These are phyloP conservation scores for Penicillium psychrosexuale DNA, from an alignment of 2,329 filamentous ascomycete species.

Conservation along the genomic window DNA sequence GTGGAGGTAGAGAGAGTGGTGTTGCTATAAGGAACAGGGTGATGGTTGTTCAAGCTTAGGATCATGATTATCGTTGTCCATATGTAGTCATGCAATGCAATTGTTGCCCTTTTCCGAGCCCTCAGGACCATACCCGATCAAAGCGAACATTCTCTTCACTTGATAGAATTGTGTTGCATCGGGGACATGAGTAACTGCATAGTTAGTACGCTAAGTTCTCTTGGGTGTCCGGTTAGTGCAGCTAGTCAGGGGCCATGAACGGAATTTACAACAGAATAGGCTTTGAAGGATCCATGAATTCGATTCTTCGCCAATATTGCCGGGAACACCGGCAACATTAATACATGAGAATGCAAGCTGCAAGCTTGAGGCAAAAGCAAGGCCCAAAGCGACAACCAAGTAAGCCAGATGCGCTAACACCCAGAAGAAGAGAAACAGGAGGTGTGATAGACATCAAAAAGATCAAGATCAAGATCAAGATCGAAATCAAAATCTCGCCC, in stretches of 20 bases:
- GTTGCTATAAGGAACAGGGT: background rate
- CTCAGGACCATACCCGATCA: no score
- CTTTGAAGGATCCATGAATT: background rate
- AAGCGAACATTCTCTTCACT: no score
- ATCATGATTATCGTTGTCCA: background rate
- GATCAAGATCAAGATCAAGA: background rate
- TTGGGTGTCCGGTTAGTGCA: background rate
- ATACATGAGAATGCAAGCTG: conserved; percentile 5
- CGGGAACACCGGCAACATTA: background rate
- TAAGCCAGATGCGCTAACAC: background rate
- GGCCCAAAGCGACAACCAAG: background rate
- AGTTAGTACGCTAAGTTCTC: background rate
- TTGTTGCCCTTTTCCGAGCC: background rate
- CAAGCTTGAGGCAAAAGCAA: background rate
- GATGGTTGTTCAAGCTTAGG: background rate
- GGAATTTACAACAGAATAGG: background rate
- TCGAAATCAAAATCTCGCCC: background rate
- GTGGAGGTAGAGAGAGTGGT: background rate
- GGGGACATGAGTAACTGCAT: background rate
- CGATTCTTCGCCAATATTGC: background rate
- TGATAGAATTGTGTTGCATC: no score
- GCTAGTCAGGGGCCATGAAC: background rate
- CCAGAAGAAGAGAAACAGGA: background rate
- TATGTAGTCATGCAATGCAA: background rate
- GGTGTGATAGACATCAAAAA: background rate